Conservation (phyloP, 148 eudicot species). For the Dysphania ambrosioides region DNA sequence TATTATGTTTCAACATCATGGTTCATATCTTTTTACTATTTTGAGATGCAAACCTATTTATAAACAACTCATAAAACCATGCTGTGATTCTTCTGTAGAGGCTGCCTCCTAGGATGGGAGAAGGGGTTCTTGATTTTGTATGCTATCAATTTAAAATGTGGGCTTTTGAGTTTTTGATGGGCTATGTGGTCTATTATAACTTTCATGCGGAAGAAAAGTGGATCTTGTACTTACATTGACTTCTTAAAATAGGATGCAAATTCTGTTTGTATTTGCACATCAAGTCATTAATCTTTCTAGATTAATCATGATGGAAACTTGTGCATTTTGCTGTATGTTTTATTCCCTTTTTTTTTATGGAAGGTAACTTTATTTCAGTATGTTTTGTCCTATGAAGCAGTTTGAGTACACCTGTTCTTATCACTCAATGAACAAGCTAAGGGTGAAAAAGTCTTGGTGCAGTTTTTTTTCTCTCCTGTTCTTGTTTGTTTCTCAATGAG, state of each 20-base stretch:
- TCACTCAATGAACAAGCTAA: not conserved
- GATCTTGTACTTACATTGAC: not conserved
- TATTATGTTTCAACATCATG: too few species aligned
- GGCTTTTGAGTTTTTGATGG: too few species aligned
- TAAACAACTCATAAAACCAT: too few species aligned
- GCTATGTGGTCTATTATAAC: too few species aligned
- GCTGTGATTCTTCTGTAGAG: not conserved
- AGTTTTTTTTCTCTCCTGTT: not conserved
- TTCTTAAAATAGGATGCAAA: not conserved
- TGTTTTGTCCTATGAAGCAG: not conserved
- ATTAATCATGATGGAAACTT: not conserved
- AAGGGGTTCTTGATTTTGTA: not conserved
- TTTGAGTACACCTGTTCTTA: not conserved
- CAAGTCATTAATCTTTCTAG: not conserved
- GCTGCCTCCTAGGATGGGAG: not conserved
- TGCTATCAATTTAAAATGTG: too few species aligned
- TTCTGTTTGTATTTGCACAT: not conserved
- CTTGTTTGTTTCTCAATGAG: slow-evolving; percentile 16
- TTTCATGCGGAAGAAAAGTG: not conserved
- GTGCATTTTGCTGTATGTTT: not conserved
- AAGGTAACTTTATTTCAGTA: too few species aligned
- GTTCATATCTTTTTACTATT: too few species aligned
- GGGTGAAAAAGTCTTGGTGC: not conserved
- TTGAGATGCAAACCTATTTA: too few species aligned
- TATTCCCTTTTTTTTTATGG: too few species aligned